Evolutionary conservation across 2,329 filamentous ascomycete genomes (phyloP).

Genomic region (Dothiorella sarmentorum): DNA sequence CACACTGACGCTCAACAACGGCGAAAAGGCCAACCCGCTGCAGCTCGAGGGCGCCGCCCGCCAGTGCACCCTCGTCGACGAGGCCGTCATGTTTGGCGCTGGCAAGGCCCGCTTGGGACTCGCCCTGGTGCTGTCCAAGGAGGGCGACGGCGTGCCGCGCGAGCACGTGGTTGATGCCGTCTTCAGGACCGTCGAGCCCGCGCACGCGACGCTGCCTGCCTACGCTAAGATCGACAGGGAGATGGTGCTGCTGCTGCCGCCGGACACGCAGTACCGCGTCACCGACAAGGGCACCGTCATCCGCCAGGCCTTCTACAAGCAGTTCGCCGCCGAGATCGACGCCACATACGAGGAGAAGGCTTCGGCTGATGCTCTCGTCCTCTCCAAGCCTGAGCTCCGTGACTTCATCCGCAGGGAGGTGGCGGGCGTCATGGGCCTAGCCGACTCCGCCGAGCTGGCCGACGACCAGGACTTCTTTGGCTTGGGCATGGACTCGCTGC

Average conservation of each 20-base stretch:
- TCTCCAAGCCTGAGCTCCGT: conserved; percentile 33
- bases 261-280: conserved; percentile 45
- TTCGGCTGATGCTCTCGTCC: conserved; percentile 22
- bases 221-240: conserved; percentile 56
- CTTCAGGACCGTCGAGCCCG: conserved; percentile 50
- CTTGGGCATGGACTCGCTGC: conserved; percentile 57
- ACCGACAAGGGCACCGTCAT: conserved; percentile 60
- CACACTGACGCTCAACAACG: conserved; percentile 48
- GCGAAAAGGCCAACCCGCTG: conserved; percentile 51
- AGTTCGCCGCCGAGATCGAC: conserved; percentile 49
- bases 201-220: conserved; percentile 50
- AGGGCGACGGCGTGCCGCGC: conserved; percentile 39
- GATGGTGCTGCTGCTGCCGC: conserved; percentile 49
- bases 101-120: conserved; percentile 53
- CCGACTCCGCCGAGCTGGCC: conserved; percentile 22
- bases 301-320: conserved; percentile 49
- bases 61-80: conserved; percentile 51
- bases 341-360: conserved; percentile 38
- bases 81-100: conserved; percentile 57
- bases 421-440: conserved; percentile 22
- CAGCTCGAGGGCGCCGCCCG: conserved; percentile 54
- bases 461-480: conserved; percentile 53
- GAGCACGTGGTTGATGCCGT: conserved; percentile 48
- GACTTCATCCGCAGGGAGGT: conserved; percentile 26
- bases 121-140: conserved; percentile 51